Evolutionary conservation across 805 yeast genomes (phyloP).

Genomic region (Wickerhamiella bombiphila): DNA sequence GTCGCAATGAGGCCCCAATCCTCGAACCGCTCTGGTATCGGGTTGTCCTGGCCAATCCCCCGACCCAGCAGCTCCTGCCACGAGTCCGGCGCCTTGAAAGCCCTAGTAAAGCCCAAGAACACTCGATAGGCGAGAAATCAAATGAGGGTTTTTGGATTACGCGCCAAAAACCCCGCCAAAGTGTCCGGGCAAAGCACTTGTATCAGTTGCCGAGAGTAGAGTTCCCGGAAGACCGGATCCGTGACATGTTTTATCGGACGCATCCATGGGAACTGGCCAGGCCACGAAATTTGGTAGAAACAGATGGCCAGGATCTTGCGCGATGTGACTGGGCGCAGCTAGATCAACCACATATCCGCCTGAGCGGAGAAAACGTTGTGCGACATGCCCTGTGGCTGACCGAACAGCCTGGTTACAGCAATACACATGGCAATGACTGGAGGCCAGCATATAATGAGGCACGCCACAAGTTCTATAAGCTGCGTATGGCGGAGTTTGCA

Average conservation of each 20-base stretch:
- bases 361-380: slow-evolving; percentile 83
- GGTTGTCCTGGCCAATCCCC: slow-evolving; percentile 73
- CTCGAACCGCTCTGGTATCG: slow-evolving; percentile 81
- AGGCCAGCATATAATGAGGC: slow-evolving; percentile 71
- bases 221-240: slow-evolving; percentile 64
- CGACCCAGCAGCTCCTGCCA: slow-evolving; percentile 45
- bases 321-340: slow-evolving; percentile 64
- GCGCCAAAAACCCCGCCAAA: slow-evolving; percentile 26
- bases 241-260: slow-evolving; percentile 71
- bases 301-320: slow-evolving; percentile 34
- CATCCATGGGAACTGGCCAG: slow-evolving; percentile 98
- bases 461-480: slow-evolving; percentile 71
- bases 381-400: slow-evolving; percentile 53
- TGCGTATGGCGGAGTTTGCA: slow-evolving; percentile 72
- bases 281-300: slow-evolving; percentile 72
- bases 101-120: slow-evolving; percentile 11
- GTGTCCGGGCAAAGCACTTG: slow-evolving; percentile 25
- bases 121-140: slow-evolving; percentile 8
- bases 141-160: slow-evolving; percentile 30
- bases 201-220: slow-evolving; percentile 39
- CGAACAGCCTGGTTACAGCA: slow-evolving; percentile 21
- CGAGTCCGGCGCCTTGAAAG: slow-evolving; percentile 24
- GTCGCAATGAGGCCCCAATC: slow-evolving; percentile 25
- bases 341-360: slow-evolving; percentile 53
- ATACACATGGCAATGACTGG: slow-evolving; percentile 18